Conservation (phyloP, 495 filamentous ascomycete species). For the Aspergillus taichungensis region DNA sequence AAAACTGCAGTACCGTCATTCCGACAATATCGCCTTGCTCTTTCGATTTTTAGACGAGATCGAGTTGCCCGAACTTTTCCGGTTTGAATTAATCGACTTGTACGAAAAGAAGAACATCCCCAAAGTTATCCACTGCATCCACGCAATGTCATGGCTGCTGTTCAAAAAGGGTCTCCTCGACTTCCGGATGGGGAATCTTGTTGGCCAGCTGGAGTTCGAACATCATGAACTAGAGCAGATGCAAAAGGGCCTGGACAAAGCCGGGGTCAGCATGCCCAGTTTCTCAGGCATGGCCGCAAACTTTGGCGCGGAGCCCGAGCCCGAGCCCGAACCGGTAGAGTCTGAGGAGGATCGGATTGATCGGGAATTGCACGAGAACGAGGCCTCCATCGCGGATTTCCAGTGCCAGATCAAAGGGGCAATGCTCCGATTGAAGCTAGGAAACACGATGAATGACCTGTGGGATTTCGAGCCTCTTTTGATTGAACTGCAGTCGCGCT, state of each 20-base stretch:
- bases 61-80: slow-evolving; percentile 95
- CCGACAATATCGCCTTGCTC: slow-evolving; percentile 92
- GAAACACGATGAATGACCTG: slow-evolving; percentile 75
- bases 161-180: slow-evolving; percentile 90
- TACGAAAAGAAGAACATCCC: slow-evolving; percentile 99
- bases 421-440: slow-evolving; percentile 65
- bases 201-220: slow-evolving; percentile 95
- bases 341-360: slow-evolving; percentile 85
- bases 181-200: slow-evolving; percentile 96
- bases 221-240: slow-evolving; percentile 94
- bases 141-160: slow-evolving; percentile 91
- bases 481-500: slow-evolving; percentile 70
- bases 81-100: slow-evolving; percentile 94
- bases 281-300: slow-evolving; percentile 95
- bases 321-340: slow-evolving; percentile 63
- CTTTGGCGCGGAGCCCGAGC: slow-evolving; percentile 75
- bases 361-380: slow-evolving; percentile 71
- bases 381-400: slow-evolving; percentile 61
- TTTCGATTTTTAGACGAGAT: slow-evolving; percentile 88
- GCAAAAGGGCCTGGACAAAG: slow-evolving; percentile 92
- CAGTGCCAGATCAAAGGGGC: slow-evolving; percentile 85
- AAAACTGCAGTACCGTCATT: slow-evolving; percentile 88
- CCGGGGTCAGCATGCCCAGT: slow-evolving; percentile 91
- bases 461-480: slow-evolving; percentile 81
- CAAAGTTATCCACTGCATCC: slow-evolving; percentile 98